A percentile compares a stretch with the other conserved stretches of the same genome.
Evolutionary conservation across 495 filamentous ascomycete species (phyloP).

Genomic region (Aspergillus hancockii): DNA sequence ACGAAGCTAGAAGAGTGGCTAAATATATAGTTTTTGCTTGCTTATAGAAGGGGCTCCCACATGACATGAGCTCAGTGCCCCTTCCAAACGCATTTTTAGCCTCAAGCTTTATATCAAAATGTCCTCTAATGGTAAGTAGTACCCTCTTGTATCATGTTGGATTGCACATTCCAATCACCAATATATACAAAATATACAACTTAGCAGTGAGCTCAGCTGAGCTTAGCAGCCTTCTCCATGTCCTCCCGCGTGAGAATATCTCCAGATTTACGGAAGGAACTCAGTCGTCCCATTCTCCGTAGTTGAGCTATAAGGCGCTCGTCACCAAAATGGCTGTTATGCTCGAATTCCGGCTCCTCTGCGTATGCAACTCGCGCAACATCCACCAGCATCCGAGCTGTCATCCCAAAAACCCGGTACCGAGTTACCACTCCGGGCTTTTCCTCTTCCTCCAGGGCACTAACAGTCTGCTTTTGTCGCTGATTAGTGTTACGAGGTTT

Average conservation of each 20-base stretch:
- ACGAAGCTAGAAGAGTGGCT: no score
- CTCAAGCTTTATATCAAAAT: background rate
- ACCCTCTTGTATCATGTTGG: background rate
- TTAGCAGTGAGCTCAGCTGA: conserved; percentile 31
- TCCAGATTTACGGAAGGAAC: conserved; percentile 46
- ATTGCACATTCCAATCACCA: background rate
- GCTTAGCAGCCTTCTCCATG: conserved; percentile 56
- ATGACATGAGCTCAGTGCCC: background rate
- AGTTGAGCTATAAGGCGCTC: conserved; percentile 70
- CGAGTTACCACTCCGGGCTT: conserved; percentile 45
- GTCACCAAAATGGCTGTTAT: conserved; percentile 78
- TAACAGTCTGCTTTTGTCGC: conserved; percentile 30
- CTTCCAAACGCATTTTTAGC: background rate
- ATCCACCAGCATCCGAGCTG: conserved; percentile 83
- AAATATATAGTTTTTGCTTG: background rate
- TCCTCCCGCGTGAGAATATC: conserved; percentile 60
- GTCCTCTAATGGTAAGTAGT: background rate
- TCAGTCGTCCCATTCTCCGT: conserved; percentile 59
- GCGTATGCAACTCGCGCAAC: conserved; percentile 80
- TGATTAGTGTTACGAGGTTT: conserved; percentile 42
- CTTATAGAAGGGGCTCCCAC: background rate
- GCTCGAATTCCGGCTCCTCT: conserved; percentile 79
- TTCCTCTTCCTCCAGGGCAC: conserved; percentile 43
- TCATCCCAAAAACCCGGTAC: conserved; percentile 91
- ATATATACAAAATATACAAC: background rate